Conservation (phyloP, 176 grass and related monocot genomes). For the Areca catechu region DNA sequence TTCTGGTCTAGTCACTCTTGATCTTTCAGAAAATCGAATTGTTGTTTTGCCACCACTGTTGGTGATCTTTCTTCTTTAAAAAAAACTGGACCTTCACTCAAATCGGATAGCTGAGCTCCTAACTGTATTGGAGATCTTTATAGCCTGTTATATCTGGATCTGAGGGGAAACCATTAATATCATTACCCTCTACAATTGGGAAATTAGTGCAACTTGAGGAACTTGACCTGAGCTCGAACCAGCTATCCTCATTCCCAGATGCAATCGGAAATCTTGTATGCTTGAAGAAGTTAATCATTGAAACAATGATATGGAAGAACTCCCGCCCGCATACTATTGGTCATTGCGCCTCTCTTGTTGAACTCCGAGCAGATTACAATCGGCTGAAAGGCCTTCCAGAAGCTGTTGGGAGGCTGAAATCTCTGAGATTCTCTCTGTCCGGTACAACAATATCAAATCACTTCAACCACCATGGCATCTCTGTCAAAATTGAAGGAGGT, state of each 20-base stretch:
- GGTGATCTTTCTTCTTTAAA: constrained; percentile 77
- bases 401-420: constrained; percentile 82
- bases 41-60: constrained; percentile 56
- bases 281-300: constrained; percentile 68
- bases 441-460: constrained; percentile 85
- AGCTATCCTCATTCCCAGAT: constrained; percentile 63
- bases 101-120: constrained; percentile 65
- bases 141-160: constrained; percentile 53
- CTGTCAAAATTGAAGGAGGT: constrained; percentile 84
- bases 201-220: constrained; percentile 80
- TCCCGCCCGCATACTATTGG: constrained; percentile 93
- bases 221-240: constrained; percentile 68
- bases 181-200: constrained; percentile 55
- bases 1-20: constrained; percentile 57
- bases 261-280: constrained; percentile 54
- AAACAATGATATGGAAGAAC: constrained; percentile 78
- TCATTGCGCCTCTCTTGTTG: constrained; percentile 59
- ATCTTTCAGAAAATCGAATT: constrained; percentile 73
- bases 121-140: constrained; percentile 62
- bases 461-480: constrained; percentile 97
- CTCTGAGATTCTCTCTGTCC: constrained; percentile 72
- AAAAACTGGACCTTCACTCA: constrained; percentile 71
- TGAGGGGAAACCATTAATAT: constrained; percentile 78
- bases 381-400: constrained; percentile 84
- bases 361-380: constrained; percentile 79